These are phyloP conservation scores for Catenaria anguillulae DNA, from an alignment of 371 early-diverging fungal genomes.

Conservation along the genomic window DNA sequence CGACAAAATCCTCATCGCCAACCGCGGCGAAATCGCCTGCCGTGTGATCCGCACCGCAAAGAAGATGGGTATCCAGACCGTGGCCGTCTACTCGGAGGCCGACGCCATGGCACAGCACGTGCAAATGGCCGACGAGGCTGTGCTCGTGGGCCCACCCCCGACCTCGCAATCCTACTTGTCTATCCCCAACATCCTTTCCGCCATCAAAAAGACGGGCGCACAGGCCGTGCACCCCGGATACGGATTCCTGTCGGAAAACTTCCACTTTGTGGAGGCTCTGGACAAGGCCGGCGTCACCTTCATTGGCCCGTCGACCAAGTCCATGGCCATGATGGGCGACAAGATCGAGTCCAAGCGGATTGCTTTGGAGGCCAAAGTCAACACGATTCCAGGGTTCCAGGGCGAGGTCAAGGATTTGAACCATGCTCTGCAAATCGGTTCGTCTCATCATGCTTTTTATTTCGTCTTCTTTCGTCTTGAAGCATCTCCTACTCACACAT, in stretches of 20 bases:
- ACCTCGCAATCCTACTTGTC: slow-evolving; percentile 54
- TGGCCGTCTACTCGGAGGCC: slow-evolving; percentile 86
- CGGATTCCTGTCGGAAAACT: slow-evolving; percentile 76
- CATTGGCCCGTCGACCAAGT: slow-evolving; percentile 57
- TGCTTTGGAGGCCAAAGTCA: slow-evolving; percentile 67
- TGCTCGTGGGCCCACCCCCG: slow-evolving; percentile 43
- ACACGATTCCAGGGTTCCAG: slow-evolving; percentile 79
- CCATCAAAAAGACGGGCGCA: slow-evolving; percentile 42
- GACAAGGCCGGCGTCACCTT: slow-evolving; percentile 49
- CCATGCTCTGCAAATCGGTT: slow-evolving; percentile 48
- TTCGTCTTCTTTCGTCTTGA: not conserved
- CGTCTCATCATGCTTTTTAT: slow-evolving; percentile 1
- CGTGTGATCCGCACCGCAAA: slow-evolving; percentile 75
- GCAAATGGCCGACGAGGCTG: slow-evolving; percentile 64
- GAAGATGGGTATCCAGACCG: slow-evolving; percentile 67
- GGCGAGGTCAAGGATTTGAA: slow-evolving; percentile 58
- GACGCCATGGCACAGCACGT: slow-evolving; percentile 69
- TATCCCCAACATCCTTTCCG: slow-evolving; percentile 43
- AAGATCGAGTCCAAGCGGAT: slow-evolving; percentile 77
- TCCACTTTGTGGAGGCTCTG: slow-evolving; percentile 53
- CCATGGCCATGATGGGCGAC: slow-evolving; percentile 87
- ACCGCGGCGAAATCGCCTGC: slow-evolving; percentile 92
- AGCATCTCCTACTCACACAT: too few species aligned
- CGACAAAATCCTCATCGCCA: slow-evolving; percentile 89
- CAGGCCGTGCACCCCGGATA: slow-evolving; percentile 78